Conservation (phyloP, 192 early-diverging fungal species). For the Physocladia obscura region DNA sequence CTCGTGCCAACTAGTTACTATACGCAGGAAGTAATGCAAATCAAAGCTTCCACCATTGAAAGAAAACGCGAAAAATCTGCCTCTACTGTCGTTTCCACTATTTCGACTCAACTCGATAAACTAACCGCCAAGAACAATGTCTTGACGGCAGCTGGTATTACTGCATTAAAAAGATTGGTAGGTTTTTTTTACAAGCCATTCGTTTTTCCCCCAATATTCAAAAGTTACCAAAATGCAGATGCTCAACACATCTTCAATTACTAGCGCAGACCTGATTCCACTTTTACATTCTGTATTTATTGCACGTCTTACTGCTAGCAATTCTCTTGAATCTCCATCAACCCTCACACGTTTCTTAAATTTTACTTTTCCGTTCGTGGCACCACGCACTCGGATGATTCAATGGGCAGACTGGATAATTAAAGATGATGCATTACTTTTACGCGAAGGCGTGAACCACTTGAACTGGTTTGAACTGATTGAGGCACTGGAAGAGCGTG, state of each 20-base stretch:
- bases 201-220: too few species aligned
- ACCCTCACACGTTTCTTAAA: conserved; percentile 10
- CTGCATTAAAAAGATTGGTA: too few species aligned
- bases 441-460: conserved; percentile 14
- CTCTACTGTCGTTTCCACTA: not conserved
- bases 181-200: too few species aligned
- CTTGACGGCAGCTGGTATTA: too few species aligned
- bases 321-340: not conserved
- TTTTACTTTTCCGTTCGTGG: conserved; percentile 8
- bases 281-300: conserved; percentile 11
- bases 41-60: conserved; percentile 4
- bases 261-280: conserved; percentile 6
- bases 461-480: conserved; percentile 18
- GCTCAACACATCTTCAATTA: conserved; percentile 1
- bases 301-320: not conserved
- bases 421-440: conserved; percentile 25
- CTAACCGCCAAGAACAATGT: too few species aligned
- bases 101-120: not conserved
- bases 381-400: conserved; percentile 13
- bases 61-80: not conserved
- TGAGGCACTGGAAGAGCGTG: conserved; percentile 32
- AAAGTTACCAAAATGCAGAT: conserved; percentile 8
- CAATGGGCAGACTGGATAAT: conserved; percentile 31
- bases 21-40: not conserved
- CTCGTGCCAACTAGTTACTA: conserved; percentile 11